Conservation (phyloP, 1,139 yeast species). For the Taiozyma sp. region DNA sequence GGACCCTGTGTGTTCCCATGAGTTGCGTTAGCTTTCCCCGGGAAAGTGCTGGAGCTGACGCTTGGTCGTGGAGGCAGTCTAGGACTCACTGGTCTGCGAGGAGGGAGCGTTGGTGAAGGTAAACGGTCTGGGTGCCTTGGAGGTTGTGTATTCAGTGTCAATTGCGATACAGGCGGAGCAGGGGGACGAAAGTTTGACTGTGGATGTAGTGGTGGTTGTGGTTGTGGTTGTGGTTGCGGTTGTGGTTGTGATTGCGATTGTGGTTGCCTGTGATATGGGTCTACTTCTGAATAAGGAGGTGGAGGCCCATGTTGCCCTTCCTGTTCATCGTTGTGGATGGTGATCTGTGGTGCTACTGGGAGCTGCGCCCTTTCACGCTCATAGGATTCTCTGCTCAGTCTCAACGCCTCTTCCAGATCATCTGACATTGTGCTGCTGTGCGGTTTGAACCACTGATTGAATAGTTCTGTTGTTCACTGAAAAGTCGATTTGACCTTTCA, state of each 20-base stretch:
- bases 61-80: conserved; percentile 3
- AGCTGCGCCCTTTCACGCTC: neutral
- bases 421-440: neutral
- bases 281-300: conserved; percentile 16
- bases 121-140: neutral
- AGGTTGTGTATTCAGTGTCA: neutral
- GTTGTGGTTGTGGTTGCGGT: neutral
- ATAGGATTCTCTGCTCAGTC: neutral
- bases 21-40: conserved; percentile 5
- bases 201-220: neutral
- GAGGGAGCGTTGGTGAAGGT: conserved; percentile 1
- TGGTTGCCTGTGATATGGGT: conserved; percentile 4
- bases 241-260: neutral
- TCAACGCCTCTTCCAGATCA: neutral
- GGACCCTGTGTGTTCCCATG: neutral
- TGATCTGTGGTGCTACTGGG: neutral
- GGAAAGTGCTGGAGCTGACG: conserved; percentile 2
- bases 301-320: conserved; percentile 8
- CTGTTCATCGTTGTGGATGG: neutral
- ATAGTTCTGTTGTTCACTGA: too few relatives aligned
- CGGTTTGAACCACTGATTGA: neutral
- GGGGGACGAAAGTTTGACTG: neutral
- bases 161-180: neutral
- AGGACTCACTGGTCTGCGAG: conserved; percentile 2
- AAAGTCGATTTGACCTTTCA: too few relatives aligned